These are phyloP conservation scores for Arxiozyma telluris DNA, from an alignment of 1,139 yeast genomes.

Conservation along the genomic window DNA sequence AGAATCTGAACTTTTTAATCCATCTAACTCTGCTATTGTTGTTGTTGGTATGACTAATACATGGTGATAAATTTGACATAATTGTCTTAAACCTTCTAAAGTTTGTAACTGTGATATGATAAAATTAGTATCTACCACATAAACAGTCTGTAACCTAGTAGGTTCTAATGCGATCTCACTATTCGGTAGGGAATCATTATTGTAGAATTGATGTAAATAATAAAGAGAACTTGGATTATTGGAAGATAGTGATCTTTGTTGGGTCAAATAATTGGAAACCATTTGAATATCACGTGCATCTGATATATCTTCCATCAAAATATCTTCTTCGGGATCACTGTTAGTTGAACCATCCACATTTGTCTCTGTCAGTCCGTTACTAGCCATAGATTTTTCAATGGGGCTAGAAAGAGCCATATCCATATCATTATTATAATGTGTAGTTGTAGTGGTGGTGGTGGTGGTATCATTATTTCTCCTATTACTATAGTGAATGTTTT, in stretches of 20 bases:
- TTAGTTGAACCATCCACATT: background rate
- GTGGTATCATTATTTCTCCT: background rate
- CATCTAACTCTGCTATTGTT: slow-evolving; percentile 72
- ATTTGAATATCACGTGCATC: slow-evolving; percentile 39
- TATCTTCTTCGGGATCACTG: slow-evolving; percentile 33
- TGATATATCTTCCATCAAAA: slow-evolving; percentile 46
- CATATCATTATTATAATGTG: background rate
- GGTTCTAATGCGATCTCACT: background rate
- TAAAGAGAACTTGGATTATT: background rate
- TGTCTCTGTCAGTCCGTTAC: background rate
- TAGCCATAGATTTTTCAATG: background rate
- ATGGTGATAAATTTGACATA: slow-evolving; percentile 38
- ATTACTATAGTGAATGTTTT: background rate
- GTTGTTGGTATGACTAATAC: slow-evolving; percentile 57
- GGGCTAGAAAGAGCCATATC: background rate
- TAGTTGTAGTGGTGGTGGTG: background rate
- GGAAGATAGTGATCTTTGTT: slow-evolving; percentile 14
- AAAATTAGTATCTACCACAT: slow-evolving; percentile 75
- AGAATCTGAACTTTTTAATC: slow-evolving; percentile 43
- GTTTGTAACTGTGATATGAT: slow-evolving; percentile 54
- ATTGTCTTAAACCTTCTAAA: slow-evolving; percentile 40
- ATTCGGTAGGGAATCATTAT: background rate
- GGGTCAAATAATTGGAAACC: slow-evolving; percentile 38
- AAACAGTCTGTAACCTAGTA: slow-evolving; percentile 21
- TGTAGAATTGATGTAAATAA: background rate